These are phyloP conservation scores for Ceriops decandra DNA, from an alignment of 345 rosid genomes.

Conservation along the genomic window DNA sequence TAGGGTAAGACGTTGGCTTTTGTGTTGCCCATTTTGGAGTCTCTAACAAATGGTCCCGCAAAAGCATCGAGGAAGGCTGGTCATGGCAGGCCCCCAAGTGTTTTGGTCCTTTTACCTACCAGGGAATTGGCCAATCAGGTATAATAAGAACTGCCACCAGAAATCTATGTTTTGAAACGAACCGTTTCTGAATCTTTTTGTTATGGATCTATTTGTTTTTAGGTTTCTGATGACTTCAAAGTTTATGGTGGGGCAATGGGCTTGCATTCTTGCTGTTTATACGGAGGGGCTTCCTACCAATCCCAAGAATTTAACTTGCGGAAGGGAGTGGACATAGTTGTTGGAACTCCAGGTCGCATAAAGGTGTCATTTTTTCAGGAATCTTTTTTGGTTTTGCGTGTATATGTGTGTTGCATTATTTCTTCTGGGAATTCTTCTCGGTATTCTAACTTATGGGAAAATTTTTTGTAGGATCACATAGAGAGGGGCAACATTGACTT, in stretches of 20 bases:
- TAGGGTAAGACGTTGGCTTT: conserved; percentile 98
- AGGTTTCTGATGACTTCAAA: conserved; percentile 83
- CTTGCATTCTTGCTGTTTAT: conserved; percentile 71
- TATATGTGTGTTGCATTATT: not conserved
- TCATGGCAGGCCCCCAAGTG: conserved; percentile 78
- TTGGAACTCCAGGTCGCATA: conserved; percentile 96
- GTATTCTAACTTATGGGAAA: not conserved
- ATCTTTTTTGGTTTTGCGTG: not conserved
- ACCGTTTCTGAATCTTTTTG: not conserved
- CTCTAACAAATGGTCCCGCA: conserved; percentile 68
- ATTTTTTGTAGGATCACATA: conserved; percentile 64
- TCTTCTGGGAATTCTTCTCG: not conserved
- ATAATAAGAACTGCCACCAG: not conserved
- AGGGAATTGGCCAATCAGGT: conserved; percentile 97
- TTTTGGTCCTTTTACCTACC: conserved; percentile 89
- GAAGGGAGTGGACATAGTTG: conserved; percentile 84
- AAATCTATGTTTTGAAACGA: not conserved
- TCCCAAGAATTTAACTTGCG: conserved; percentile 58
- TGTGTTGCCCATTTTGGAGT: conserved; percentile 92
- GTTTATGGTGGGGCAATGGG: conserved; percentile 81
- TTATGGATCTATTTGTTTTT: not conserved
- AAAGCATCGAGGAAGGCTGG: conserved; percentile 63
- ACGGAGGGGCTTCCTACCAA: conserved; percentile 78
- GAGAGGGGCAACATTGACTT: conserved; percentile 70
- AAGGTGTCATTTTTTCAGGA: conserved; percentile 44